Evolutionary conservation across 2,329 filamentous ascomycete species (phyloP).

Genomic region (Diplocarpon mali): DNA sequence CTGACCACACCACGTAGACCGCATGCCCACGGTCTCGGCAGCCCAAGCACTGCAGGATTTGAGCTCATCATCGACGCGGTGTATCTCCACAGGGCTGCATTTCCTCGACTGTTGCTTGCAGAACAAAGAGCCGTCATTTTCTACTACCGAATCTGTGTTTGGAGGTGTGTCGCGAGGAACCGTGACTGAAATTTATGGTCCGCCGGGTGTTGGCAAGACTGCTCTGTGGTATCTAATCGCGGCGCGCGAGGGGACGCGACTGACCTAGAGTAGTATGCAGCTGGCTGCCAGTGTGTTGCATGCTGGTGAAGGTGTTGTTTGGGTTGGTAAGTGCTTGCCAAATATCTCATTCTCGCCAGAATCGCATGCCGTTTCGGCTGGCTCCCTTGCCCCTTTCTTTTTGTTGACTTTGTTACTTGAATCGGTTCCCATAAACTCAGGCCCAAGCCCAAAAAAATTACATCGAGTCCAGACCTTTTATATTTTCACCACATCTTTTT

Average conservation of each 20-base stretch:
- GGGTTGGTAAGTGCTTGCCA: conserved; percentile 53
- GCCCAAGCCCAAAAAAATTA: background rate
- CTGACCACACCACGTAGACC: conserved; percentile 39
- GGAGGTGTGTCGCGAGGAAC: conserved; percentile 64
- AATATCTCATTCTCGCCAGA: background rate
- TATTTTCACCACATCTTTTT: background rate
- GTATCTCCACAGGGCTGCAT: conserved; percentile 44
- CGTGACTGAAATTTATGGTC: conserved; percentile 79
- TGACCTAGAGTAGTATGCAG: conserved; percentile 49
- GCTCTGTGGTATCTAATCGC: conserved; percentile 43
- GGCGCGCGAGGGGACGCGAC: too few relatives aligned
- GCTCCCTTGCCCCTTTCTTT: background rate
- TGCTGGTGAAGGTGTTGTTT: conserved; percentile 55
- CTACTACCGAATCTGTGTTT: conserved; percentile 14
- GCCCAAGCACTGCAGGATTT: conserved; percentile 58
- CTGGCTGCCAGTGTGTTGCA: conserved; percentile 52
- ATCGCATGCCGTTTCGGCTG: background rate
- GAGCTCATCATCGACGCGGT: conserved; percentile 37
- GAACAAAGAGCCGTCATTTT: conserved; percentile 15
- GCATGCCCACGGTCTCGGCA: conserved; percentile 66
- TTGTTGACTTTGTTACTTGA: background rate
- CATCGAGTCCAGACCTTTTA: background rate
- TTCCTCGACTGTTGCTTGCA: conserved; percentile 40
- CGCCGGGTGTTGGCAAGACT: conserved; percentile 78
- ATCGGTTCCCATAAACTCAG: background rate